phyloP scores from a whole-genome alignment of 2,329 filamentous ascomycete species.

The Aureobasidium lini region DNA sequence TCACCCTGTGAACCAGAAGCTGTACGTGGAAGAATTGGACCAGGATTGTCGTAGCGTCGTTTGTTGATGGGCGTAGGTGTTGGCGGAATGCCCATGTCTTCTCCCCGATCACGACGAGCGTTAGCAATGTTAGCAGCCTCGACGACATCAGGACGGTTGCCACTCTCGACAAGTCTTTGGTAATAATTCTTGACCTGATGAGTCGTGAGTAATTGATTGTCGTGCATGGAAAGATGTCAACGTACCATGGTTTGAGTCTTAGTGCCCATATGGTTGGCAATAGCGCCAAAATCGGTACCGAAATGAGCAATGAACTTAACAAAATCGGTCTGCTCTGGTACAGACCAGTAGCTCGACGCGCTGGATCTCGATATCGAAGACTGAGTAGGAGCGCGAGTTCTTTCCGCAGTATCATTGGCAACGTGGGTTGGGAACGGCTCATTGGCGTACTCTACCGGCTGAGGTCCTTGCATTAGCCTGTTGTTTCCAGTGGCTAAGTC shows the following conservation, averaged over 20 bases:
- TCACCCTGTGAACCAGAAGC: constrained; percentile 37
- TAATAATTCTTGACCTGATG: constrained; percentile 42
- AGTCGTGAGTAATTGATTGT: constrained; percentile 12
- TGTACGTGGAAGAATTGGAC: constrained; percentile 30
- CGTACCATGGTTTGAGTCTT: constrained; percentile 81
- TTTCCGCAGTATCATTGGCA: constrained; percentile 7
- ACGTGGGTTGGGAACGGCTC: constrained; percentile 10
- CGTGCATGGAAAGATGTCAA: background rate
- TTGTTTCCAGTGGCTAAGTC: constrained; percentile 22
- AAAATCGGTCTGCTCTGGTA: constrained; percentile 73
- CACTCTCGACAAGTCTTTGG: constrained; percentile 37
- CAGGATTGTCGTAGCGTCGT: constrained; percentile 39
- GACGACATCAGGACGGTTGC: constrained; percentile 34
- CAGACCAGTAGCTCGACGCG: constrained; percentile 76
- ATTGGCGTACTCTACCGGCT: constrained; percentile 13
- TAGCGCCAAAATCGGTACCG: constrained; percentile 69
- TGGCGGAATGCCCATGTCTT: constrained; percentile 41
- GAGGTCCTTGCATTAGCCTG: constrained; percentile 4
- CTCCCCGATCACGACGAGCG: constrained; percentile 34
- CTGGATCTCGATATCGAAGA: constrained; percentile 22
- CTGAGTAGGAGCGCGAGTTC: constrained; percentile 6
- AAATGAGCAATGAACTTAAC: constrained; percentile 64
- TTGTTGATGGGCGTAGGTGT: constrained; percentile 42
- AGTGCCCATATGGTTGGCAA: constrained; percentile 71
- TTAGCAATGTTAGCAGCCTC: constrained; percentile 36